Evolutionary conservation across 306 rosid genomes (phyloP).

Genomic region (Begonia masoniana): DNA sequence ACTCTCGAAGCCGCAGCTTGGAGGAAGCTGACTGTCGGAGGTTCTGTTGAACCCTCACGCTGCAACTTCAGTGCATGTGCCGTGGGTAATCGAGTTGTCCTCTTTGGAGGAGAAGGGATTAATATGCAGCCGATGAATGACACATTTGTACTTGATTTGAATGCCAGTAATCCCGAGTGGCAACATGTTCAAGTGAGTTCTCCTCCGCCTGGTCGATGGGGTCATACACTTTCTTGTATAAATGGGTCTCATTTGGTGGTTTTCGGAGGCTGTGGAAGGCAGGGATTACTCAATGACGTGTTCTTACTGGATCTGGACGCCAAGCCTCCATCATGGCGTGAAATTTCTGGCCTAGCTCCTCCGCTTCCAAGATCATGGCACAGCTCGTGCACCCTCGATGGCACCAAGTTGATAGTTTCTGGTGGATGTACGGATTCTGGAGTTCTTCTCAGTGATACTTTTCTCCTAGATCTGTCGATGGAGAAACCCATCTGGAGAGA

Average conservation of each 20-base stretch:
- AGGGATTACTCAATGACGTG: slow-evolving; percentile 28
- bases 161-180: slow-evolving; percentile 91
- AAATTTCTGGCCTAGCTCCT: slow-evolving; percentile 83
- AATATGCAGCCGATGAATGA: slow-evolving; percentile 99
- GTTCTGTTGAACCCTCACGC: slow-evolving; percentile 94
- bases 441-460: slow-evolving; percentile 91
- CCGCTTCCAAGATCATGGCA: slow-evolving; percentile 99
- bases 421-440: slow-evolving; percentile 99
- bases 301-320: background rate
- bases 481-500: slow-evolving; percentile 96
- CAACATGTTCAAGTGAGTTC: slow-evolving; percentile 96
- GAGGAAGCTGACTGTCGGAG: slow-evolving; percentile 90
- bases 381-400: slow-evolving; percentile 97
- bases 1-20: slow-evolving; percentile 99
- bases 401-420: slow-evolving; percentile 94
- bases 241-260: slow-evolving; percentile 92
- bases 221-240: slow-evolving; percentile 94
- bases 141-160: slow-evolving; percentile 86
- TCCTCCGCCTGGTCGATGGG: slow-evolving; percentile 99
- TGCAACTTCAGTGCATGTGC: slow-evolving; percentile 99
- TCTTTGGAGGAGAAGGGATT: slow-evolving; percentile 98
- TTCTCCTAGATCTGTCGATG: slow-evolving; percentile 94
- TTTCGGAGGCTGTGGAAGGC: slow-evolving; percentile 97
- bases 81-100: slow-evolving; percentile 92
- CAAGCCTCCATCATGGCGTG: background rate